phyloP scores from a whole-genome alignment of 768 basidiomycete genomes.

The Tylopilus subfusipes region DNA sequence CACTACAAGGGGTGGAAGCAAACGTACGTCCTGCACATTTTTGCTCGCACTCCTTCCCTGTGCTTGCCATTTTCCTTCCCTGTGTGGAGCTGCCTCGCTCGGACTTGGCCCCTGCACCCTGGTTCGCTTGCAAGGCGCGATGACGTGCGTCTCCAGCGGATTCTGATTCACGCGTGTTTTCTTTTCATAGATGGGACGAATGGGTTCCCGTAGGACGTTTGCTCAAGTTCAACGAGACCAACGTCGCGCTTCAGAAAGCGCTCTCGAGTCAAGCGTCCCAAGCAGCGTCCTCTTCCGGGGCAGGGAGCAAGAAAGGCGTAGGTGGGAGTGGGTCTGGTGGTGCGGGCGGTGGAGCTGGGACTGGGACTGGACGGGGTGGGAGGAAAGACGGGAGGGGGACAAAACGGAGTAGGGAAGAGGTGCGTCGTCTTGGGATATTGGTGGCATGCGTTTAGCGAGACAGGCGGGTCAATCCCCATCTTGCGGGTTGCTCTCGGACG shows the following conservation, averaged over 20 bases:
- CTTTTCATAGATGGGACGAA: conserved; percentile 7
- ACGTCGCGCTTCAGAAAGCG: conserved; percentile 71
- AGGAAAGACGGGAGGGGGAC: conserved; percentile 66
- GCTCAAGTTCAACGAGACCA: conserved; percentile 80
- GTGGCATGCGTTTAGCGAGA: neutral
- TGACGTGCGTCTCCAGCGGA: neutral
- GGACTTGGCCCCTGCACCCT: no score
- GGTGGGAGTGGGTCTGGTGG: conserved; percentile 26
- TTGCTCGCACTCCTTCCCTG: neutral
- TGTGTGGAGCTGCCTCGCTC: neutral
- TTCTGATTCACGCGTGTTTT: neutral
- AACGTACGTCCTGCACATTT: conserved; percentile 54
- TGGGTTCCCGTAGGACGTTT: conserved; percentile 84
- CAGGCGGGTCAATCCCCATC: no score
- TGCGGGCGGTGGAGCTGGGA: conserved; percentile 20
- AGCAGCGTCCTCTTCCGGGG: conserved; percentile 36
- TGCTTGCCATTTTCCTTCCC: neutral
- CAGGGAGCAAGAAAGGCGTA: conserved; percentile 26
- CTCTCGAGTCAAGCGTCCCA: conserved; percentile 48
- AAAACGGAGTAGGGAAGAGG: conserved; percentile 74
- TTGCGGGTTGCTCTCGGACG: neutral
- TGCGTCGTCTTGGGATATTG: conserved; percentile 29
- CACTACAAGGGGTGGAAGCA: conserved; percentile 99
- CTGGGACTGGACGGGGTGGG: conserved; percentile 30
- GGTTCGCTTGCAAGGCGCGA: neutral